Percentiles rank a stretch among this genome's conserved stretches.
These are phyloP conservation scores for Hydrangea macrophylla DNA, from an alignment of 148 eudicot species.

Conservation along the genomic window DNA sequence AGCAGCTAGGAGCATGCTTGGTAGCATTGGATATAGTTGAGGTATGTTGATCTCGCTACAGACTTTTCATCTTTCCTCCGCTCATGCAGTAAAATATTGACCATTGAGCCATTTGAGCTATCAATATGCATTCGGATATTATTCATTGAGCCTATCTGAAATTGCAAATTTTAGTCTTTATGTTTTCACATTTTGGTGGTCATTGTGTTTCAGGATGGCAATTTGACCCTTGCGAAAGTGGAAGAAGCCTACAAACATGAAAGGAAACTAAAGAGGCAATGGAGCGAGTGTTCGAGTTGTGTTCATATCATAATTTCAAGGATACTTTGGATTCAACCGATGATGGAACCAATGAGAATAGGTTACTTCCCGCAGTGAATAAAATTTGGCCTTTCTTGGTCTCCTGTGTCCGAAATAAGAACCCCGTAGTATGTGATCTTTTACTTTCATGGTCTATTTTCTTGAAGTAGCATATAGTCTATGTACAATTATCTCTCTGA, in stretches of 20 bases:
- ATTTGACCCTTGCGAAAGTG: conserved; percentile 61
- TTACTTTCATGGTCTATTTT: not conserved
- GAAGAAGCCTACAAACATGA: conserved; percentile 77
- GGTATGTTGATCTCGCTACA: conserved; percentile 36
- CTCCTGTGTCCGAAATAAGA: conserved; percentile 64
- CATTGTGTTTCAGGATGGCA: conserved; percentile 49
- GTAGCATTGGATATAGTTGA: conserved; percentile 66
- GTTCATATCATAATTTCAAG: conserved; percentile 50
- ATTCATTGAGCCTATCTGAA: not conserved
- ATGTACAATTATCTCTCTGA: too few species aligned
- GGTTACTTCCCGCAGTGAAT: conserved; percentile 90
- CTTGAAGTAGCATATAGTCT: not conserved
- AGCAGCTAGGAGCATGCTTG: conserved; percentile 58
- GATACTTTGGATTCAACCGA: conserved; percentile 68
- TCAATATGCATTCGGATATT: conserved; percentile 3
- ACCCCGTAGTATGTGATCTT: conserved; percentile 57
- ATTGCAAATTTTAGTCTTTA: not conserved
- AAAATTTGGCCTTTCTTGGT: conserved; percentile 90
- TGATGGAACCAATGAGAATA: conserved; percentile 64
- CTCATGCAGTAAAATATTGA: not conserved
- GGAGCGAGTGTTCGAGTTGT: conserved; percentile 42
- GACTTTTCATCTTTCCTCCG: not conserved
- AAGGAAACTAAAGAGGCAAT: conserved; percentile 58
- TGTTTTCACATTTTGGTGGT: not conserved
- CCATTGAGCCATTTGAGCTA: not conserved